Base-by-base conservation (phyloP, 768 basidiomycete species). In the Mycena indigotica region DNA sequence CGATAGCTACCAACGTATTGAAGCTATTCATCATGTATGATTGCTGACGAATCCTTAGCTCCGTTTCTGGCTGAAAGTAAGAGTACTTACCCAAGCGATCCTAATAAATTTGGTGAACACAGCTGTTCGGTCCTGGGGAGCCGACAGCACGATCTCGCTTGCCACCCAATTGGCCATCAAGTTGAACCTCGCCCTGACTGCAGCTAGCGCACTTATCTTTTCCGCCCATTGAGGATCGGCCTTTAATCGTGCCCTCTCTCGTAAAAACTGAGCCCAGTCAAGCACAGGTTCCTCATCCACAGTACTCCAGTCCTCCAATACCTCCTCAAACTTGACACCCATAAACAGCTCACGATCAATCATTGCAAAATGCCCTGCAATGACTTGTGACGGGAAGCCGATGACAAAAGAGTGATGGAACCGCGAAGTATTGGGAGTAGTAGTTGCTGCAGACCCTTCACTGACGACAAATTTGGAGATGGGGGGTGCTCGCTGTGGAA, bases 331-430 rank as follows among this genome's bases (percentile, higher is more conserved):
- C 64, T 87, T 88, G 70, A 96, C 80, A 13, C 83, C 82, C 70
- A 90, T 85, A 69, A 94, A 92, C 53, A 95, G 73, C 64, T 95
- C 93, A 24, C 91, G 82, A 61, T 96, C 93, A 61, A 96, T 93
- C 81, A 93, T 87, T 5, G 88, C 81, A 66, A 95, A 90, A 65
- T 94, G 90, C 52, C 86, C 80, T 1, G 89, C 89, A 29, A 97
- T 70, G 4, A 72, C 73, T 32, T 84, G 83, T 1, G 89, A 83
- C 5, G 83, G 77, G 67, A 82, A 77, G 28, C 67, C 71, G n/a
- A 92, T 74, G 50, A 95, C 78, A 74, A 89, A 95, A 2, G 89
- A 92, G 8, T 82, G 84, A 66, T 90, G 84, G 5, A 73, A 67
- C n/a, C 76, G 79, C 16, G 80, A 74, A 5, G 71, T 45, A 15